These are phyloP conservation scores for Coprinopsis sp. DNA, from an alignment of 768 basidiomycete genomes.

Conservation along the genomic window DNA sequence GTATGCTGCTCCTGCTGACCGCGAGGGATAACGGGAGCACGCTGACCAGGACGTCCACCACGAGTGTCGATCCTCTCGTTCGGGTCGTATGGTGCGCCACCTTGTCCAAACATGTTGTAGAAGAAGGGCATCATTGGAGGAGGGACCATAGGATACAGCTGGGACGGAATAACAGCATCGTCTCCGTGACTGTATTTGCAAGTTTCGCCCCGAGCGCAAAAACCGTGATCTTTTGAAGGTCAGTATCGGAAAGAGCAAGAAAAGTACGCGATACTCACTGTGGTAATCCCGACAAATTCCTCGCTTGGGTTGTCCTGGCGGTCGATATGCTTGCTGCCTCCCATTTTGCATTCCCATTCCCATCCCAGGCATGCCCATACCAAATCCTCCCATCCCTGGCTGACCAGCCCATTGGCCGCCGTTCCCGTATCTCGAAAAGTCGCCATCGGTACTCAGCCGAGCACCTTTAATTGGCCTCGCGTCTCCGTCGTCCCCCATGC, in stretches of 20 bases:
- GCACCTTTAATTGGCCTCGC: slow-evolving; percentile 64
- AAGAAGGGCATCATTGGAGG: slow-evolving; percentile 50
- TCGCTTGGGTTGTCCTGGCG: slow-evolving; percentile 67
- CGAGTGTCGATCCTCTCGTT: slow-evolving; percentile 82
- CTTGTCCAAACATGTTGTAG: slow-evolving; percentile 9
- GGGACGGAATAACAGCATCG: slow-evolving; percentile 74
- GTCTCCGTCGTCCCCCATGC: slow-evolving; percentile 56
- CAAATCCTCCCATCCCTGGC: slow-evolving; percentile 25
- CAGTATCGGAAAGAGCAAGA: slow-evolving; percentile 5
- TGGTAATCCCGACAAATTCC: slow-evolving; percentile 91
- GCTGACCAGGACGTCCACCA: slow-evolving; percentile 43
- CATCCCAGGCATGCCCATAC: slow-evolving; percentile 25
- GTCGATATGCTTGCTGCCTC: slow-evolving; percentile 58
- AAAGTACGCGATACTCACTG: slow-evolving; percentile 49
- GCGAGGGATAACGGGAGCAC: slow-evolving; percentile 50
- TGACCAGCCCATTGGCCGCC: slow-evolving; percentile 34
- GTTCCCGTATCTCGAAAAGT: slow-evolving; percentile 58
- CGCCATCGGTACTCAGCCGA: slow-evolving; percentile 58
- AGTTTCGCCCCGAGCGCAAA: slow-evolving; percentile 79
- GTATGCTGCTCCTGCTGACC: slow-evolving; percentile 46
- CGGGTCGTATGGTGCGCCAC: slow-evolving; percentile 63
- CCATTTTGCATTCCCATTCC: slow-evolving; percentile 29
- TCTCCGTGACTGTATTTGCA: slow-evolving; percentile 95
- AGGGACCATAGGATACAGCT: slow-evolving; percentile 56
- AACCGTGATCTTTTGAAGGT: slow-evolving; percentile 68